phyloP scores from a whole-genome alignment of 31 red algal genomes.

The Bonnemaisonia californica region DNA sequence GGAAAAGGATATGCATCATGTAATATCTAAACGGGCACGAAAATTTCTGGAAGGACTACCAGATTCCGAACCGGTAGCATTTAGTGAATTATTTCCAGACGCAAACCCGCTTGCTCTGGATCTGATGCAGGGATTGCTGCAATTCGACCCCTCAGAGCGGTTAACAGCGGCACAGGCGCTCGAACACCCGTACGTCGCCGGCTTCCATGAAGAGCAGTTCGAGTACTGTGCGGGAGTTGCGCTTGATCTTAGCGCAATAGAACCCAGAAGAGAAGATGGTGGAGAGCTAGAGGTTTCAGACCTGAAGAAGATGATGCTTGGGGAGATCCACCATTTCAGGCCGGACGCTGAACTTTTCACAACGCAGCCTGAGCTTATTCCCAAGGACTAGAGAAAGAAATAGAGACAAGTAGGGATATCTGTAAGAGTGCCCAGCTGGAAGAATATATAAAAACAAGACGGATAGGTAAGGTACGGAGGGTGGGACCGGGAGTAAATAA shows the following conservation, averaged over 20 bases:
- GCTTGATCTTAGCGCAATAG: slow-evolving; percentile 44
- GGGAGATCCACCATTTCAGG: slow-evolving; percentile 53
- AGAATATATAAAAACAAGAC: not conserved
- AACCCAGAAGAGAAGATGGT: slow-evolving; percentile 39
- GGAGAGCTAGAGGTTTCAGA: slow-evolving; percentile 17
- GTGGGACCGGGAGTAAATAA: too few species aligned
- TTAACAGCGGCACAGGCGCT: slow-evolving; percentile 82
- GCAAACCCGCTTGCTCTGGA: slow-evolving; percentile 60
- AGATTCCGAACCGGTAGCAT: slow-evolving; percentile 8
- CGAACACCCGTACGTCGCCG: slow-evolving; percentile 74
- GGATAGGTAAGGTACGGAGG: too few species aligned
- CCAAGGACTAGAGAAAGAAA: not conserved
- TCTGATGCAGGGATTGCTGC: slow-evolving; percentile 71
- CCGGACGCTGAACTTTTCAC: slow-evolving; percentile 55
- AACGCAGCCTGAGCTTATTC: slow-evolving; percentile 12
- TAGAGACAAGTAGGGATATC: not conserved
- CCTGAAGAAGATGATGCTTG: slow-evolving; percentile 46
- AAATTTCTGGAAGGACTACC: slow-evolving; percentile 69
- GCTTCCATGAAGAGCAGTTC: slow-evolving; percentile 56
- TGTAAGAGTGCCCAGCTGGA: not conserved
- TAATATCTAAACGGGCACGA: slow-evolving; percentile 51
- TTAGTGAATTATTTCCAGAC: slow-evolving; percentile 43
- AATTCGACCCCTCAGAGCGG: slow-evolving; percentile 78
- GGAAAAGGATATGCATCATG: slow-evolving; percentile 50
- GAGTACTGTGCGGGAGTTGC: slow-evolving; percentile 14